Conservation (phyloP, 208 protist species). For the Trypanosoma mega region DNA sequence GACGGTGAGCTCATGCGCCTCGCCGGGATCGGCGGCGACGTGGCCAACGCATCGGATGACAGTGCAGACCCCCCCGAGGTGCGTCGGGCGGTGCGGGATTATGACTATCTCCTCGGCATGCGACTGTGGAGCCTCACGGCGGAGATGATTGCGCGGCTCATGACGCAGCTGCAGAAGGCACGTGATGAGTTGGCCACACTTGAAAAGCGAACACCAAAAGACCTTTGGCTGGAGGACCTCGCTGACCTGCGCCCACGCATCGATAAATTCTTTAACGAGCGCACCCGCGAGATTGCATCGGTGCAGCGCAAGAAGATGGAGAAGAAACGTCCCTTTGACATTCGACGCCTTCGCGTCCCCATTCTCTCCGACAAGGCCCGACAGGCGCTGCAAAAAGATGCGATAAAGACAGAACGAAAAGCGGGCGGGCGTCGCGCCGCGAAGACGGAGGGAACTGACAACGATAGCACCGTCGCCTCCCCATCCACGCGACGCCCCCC, state of each 20-base stretch:
- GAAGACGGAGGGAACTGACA: conserved; percentile 4
- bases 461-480: conserved; percentile 6
- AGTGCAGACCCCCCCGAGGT: conserved; percentile 54
- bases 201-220: conserved; percentile 65
- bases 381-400: conserved; percentile 60
- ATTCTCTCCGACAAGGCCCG: conserved; percentile 86
- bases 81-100: conserved; percentile 77
- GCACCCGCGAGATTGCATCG: conserved; percentile 63
- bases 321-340: conserved; percentile 79
- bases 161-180: conserved; percentile 80
- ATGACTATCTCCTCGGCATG: conserved; percentile 99
- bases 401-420: conserved; percentile 52
- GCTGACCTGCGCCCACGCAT: conserved; percentile 65
- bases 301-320: conserved; percentile 85
- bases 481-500: conserved; percentile 5
- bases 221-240: conserved; percentile 91
- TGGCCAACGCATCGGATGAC: no score
- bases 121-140: conserved; percentile 96
- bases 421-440: conserved; percentile 7
- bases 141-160: conserved; percentile 95
- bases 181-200: conserved; percentile 79
- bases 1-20: conserved; percentile 35
- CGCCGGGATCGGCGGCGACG: conserved; percentile 16
- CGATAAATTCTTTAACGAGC: conserved; percentile 55
- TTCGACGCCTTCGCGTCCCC: conserved; percentile 69